Percentiles rank a stretch among this genome's conserved stretches.
These are phyloP conservation scores for Globisporangium polare DNA, from an alignment of 352 stramenopile species.

Conservation along the genomic window DNA sequence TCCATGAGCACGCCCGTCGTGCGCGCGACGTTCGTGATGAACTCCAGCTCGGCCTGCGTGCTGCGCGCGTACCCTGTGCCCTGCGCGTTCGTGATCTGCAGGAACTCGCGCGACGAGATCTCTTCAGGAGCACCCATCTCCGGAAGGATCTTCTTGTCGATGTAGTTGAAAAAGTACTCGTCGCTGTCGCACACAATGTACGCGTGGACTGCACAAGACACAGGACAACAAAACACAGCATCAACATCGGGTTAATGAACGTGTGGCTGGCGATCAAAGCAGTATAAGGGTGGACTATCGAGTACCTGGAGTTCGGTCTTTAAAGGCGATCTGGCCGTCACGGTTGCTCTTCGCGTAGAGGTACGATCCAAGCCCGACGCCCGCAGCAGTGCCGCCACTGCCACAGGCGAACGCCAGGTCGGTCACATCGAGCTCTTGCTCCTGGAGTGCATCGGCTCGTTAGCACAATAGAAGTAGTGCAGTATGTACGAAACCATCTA, in stretches of 20 bases:
- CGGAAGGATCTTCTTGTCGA: conserved; percentile 66
- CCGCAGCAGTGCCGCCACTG: conserved; percentile 74
- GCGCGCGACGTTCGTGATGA: conserved; percentile 66
- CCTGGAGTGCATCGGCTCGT: conserved; percentile 13
- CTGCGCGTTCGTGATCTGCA: conserved; percentile 82
- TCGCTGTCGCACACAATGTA: conserved; percentile 87
- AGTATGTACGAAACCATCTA: neutral
- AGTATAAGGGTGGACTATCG: no score
- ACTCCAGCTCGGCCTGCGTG: conserved; percentile 74
- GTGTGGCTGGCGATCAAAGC: neutral
- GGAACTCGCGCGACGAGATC: conserved; percentile 56
- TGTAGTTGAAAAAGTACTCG: conserved; percentile 83
- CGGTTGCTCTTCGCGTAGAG: conserved; percentile 37
- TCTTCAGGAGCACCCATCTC: conserved; percentile 51
- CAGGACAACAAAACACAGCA: neutral
- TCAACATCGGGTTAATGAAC: neutral
- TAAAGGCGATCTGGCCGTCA: conserved; percentile 31
- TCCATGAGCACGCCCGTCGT: conserved; percentile 81
- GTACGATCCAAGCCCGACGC: conserved; percentile 69
- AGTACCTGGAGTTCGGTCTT: conserved; percentile 27
- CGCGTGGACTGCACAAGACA: conserved; percentile 36
- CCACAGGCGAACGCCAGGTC: conserved; percentile 86
- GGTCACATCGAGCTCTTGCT: conserved; percentile 50
- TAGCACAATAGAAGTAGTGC: neutral
- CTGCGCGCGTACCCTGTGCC: conserved; percentile 78